phyloP scores from a whole-genome alignment of 306 rosid genomes.

The Alnus rubra region DNA sequence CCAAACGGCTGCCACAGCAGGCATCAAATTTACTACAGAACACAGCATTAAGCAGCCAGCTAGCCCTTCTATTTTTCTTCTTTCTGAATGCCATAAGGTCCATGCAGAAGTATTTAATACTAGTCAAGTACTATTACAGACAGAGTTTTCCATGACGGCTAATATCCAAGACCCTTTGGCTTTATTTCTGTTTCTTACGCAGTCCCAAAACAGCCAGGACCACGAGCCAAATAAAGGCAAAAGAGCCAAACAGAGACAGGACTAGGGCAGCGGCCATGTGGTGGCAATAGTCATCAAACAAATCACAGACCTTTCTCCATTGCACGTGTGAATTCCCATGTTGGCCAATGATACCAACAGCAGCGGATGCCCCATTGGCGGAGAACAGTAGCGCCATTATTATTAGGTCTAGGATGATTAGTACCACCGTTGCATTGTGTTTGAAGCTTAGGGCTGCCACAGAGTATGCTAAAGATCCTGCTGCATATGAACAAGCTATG shows the following conservation, averaged over 20 bases:
- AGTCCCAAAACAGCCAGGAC: slow-evolving; percentile 41
- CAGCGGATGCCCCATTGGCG: slow-evolving; percentile 60
- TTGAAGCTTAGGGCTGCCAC: slow-evolving; percentile 26
- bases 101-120: not conserved
- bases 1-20: not conserved
- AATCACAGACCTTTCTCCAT: slow-evolving; percentile 61
- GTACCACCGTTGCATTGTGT: slow-evolving; percentile 17
- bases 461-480: slow-evolving; percentile 34
- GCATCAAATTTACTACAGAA: not conserved
- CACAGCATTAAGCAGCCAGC: not conserved
- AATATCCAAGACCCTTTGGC: no score
- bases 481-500: slow-evolving; percentile 61
- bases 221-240: slow-evolving; percentile 44
- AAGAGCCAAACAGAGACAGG: slow-evolving; percentile 47
- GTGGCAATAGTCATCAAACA: slow-evolving; percentile 49
- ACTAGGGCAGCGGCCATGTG: slow-evolving; percentile 49
- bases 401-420: slow-evolving; percentile 39
- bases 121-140: not conserved
- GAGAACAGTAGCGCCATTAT: slow-evolving; percentile 48
- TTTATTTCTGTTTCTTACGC: slow-evolving; percentile 25
- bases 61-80: not conserved
- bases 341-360: slow-evolving; percentile 49
- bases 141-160: no score
- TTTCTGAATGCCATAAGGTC: not conserved
- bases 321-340: slow-evolving; percentile 58